Evolutionary conservation across 148 eudicot species (phyloP).

Genomic region (Amaranthus palmeri): DNA sequence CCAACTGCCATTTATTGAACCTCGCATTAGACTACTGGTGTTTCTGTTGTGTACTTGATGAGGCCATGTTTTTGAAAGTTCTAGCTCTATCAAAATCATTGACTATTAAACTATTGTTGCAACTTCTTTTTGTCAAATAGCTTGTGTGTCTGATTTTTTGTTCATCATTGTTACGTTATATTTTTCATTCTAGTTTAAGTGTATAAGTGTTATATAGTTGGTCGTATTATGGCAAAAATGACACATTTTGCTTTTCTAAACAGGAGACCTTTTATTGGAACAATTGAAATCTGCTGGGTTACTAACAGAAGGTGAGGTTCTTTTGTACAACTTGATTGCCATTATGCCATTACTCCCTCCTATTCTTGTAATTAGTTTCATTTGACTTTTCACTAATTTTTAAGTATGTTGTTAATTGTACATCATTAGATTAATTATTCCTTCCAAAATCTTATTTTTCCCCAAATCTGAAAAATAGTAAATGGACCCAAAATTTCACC

Average conservation of each 20-base stretch:
- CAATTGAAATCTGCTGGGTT: constrained; percentile 71
- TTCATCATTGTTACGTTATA: background rate
- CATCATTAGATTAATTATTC: too few species aligned
- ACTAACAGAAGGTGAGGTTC: constrained; percentile 47
- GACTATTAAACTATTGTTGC: background rate
- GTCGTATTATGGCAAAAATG: background rate
- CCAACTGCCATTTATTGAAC: background rate
- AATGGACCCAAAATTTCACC: too few species aligned
- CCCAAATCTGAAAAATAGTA: too few species aligned
- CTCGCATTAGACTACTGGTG: background rate
- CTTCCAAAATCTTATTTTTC: too few species aligned
- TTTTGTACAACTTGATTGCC: background rate
- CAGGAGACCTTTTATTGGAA: constrained; percentile 70
- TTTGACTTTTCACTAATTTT: too few species aligned
- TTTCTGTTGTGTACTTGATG: background rate
- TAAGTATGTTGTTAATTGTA: too few species aligned
- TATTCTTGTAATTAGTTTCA: too few species aligned
- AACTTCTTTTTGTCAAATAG: background rate
- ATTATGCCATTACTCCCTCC: background rate
- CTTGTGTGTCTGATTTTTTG: background rate
- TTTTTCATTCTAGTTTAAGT: background rate
- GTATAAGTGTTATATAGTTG: too few species aligned
- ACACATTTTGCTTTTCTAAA: constrained; percentile 18
- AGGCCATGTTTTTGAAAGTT: background rate
- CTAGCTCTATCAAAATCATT: constrained; percentile 1